phyloP scores from a whole-genome alignment of 768 basidiomycete genomes.

The Lyophyllum shimeji region DNA sequence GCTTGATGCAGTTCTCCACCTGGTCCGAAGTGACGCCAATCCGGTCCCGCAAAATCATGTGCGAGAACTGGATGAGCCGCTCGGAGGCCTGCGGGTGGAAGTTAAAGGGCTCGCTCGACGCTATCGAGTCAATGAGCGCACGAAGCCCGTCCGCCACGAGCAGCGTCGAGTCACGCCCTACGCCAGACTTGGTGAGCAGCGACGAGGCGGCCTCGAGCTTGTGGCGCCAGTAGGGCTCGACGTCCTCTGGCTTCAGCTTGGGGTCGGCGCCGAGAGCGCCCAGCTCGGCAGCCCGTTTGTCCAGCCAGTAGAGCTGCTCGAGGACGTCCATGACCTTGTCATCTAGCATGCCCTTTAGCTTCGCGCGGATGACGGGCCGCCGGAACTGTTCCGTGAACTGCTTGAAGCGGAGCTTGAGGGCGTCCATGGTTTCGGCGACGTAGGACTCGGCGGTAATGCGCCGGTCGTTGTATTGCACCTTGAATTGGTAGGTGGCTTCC shows the following conservation, averaged over 20 bases:
- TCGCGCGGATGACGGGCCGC: constrained; percentile 83
- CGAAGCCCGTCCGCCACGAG: constrained; percentile 94
- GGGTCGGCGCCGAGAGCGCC: constrained; percentile 66
- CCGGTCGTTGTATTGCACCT: constrained; percentile 97
- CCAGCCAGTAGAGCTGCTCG: constrained; percentile 96
- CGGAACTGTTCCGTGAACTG: constrained; percentile 83
- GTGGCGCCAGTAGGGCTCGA: constrained; percentile 93
- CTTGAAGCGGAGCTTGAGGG: constrained; percentile 87
- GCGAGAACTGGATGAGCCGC: constrained; percentile 88
- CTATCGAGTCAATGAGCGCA: constrained; percentile 86
- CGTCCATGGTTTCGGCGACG: constrained; percentile 95
- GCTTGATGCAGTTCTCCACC: constrained; percentile 99
- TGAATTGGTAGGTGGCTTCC: constrained; percentile 98
- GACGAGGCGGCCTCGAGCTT: constrained; percentile 95
- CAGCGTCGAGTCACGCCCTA: constrained; percentile 91
- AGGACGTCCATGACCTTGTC: constrained; percentile 97
- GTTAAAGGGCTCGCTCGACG: constrained; percentile 85
- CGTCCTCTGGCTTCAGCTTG: constrained; percentile 66
- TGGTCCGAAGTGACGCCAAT: constrained; percentile 96
- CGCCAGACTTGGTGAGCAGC: constrained; percentile 91
- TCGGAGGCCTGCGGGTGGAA: constrained; percentile 89
- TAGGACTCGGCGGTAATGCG: constrained; percentile 95
- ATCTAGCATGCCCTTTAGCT: constrained; percentile 91
- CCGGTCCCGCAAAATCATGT: constrained; percentile 89
- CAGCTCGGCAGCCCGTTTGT: constrained; percentile 81